These are phyloP conservation scores for Paraphoma sp. DNA, from an alignment of 2,329 filamentous ascomycete species.

Conservation along the genomic window DNA sequence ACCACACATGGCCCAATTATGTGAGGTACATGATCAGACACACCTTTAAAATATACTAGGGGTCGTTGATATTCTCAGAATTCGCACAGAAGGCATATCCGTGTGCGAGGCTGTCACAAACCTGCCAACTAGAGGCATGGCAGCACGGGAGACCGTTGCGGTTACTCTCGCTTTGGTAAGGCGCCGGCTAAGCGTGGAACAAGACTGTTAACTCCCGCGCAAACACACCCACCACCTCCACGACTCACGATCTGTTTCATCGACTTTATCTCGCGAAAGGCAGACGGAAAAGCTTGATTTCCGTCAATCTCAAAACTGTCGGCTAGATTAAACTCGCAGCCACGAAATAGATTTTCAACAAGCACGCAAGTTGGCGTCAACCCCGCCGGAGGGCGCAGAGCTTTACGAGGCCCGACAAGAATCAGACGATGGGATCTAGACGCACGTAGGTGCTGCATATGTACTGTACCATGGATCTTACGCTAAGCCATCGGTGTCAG, in stretches of 20 bases:
- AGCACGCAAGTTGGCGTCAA: neutral
- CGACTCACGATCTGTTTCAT: constrained; percentile 1
- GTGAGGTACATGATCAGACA: too few species aligned
- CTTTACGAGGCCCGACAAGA: neutral
- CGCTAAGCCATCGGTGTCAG: constrained; percentile 11
- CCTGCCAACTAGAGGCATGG: too few species aligned
- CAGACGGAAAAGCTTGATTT: neutral
- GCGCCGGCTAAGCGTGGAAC: constrained; percentile 3
- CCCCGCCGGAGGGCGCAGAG: neutral
- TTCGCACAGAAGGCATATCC: too few species aligned
- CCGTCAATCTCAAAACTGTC: neutral
- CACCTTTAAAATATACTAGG: too few species aligned
- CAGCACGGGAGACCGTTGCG: constrained; percentile 16
- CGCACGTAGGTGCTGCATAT: neutral
- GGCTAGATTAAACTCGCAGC: neutral
- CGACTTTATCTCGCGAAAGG: neutral
- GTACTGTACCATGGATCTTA: constrained; percentile 3
- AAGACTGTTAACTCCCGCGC: constrained; percentile 14
- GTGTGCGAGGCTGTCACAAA: too few species aligned
- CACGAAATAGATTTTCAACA: neutral
- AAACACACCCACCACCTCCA: constrained; percentile 14
- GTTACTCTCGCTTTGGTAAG: constrained; percentile 17
- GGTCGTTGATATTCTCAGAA: too few species aligned
- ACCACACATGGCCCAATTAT: too few species aligned
- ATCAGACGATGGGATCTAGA: neutral